Percentiles rank a stretch among this genome's conserved stretches.
Conservation (phyloP, 768 basidiomycete genomes). For the Termitomyces eurrhizus region DNA sequence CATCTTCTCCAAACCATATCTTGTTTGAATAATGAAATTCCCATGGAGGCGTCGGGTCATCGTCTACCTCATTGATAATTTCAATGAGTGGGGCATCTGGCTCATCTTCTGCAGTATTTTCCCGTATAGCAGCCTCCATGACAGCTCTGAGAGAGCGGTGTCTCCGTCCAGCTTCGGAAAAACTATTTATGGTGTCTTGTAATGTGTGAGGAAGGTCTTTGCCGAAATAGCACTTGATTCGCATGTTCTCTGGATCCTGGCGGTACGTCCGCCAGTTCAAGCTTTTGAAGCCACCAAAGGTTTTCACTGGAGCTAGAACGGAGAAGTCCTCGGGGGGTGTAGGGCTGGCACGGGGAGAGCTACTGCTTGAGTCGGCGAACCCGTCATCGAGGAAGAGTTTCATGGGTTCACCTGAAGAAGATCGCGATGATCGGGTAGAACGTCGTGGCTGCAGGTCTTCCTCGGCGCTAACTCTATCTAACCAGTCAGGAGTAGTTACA, state of each 20-base stretch:
- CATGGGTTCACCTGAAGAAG: conserved; percentile 11
- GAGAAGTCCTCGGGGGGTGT: conserved; percentile 10
- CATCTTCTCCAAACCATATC: conserved; percentile 68
- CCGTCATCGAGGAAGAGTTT: conserved; percentile 1
- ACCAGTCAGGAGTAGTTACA: conserved; percentile 3
- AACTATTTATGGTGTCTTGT: conserved; percentile 63
- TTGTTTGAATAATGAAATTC: conserved; percentile 87
- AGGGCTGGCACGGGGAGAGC: conserved; percentile 9
- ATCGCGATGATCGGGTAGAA: conserved; percentile 14
- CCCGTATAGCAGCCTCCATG: conserved; percentile 62
- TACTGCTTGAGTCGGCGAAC: neutral
- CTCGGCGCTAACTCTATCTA: neutral
- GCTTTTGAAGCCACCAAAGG: conserved; percentile 30
- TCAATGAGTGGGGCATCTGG: conserved; percentile 63
- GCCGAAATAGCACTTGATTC: conserved; percentile 30
- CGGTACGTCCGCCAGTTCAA: conserved; percentile 36
- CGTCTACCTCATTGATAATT: conserved; percentile 65
- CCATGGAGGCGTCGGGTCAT: conserved; percentile 70
- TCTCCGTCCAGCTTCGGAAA: conserved; percentile 35
- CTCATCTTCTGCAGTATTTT: conserved; percentile 65
- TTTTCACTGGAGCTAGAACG: conserved; percentile 4
- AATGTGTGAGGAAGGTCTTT: conserved; percentile 58
- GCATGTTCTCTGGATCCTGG: conserved; percentile 29
- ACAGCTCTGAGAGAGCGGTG: conserved; percentile 45
- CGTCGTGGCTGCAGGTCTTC: neutral